phyloP scores from a whole-genome alignment of 345 rosid species.

The Brassica napus region Da-Ae NC_063444.1:49094501-49095000 shows the following conservation, averaged over 20 bases:
- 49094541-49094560: neutral
- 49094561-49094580: neutral
- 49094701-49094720: constrained; percentile 22
- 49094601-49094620: neutral
- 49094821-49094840: constrained; percentile 1
- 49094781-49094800: neutral
- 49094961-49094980: neutral
- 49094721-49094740: constrained; percentile 35
- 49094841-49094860: neutral
- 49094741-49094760: constrained; percentile 30
- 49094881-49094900: neutral
- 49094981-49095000: neutral
- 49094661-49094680: constrained; percentile 30
- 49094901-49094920: neutral
- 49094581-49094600: neutral
- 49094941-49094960: neutral
- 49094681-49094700: constrained; percentile 33
- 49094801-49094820: neutral
- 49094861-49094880: neutral
- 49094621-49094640: neutral
- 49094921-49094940: neutral
- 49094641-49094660: constrained; percentile 31
- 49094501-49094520: neutral
- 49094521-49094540: neutral
- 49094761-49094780: neutral